Base-by-base conservation (phyloP, 2,329 filamentous ascomycete genomes). In the Aspergillus aculeatus region DNA sequence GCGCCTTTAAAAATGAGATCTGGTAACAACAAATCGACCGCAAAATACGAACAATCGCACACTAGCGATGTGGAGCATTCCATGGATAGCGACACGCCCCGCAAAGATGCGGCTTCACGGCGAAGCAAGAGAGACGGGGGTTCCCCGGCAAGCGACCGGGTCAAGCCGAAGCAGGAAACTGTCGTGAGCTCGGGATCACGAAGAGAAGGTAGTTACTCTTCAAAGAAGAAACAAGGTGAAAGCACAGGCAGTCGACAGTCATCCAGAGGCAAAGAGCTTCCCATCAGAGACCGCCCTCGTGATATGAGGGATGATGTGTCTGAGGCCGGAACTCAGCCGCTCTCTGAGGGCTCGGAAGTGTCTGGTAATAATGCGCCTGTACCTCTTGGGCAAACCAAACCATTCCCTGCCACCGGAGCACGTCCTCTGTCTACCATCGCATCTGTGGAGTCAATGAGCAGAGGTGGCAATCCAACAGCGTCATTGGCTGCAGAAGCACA, bases 381-480 rank as follows among this genome's bases (percentile, higher is more conserved):
- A n/a, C 73, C 76, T 16, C 67, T 80, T 32, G 71, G 73, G 31
- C 73, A 75, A 23, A 78, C 76, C 63, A 76, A 78, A 54, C 75
- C 75, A 9, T 82, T 83, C 63, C 83, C 84, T 3, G 80, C 78
- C 11, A 83, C 80, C 29, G 83, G 83, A n/a, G 78, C 66, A 49
- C 77, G 84, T 64, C 77, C 78, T 60, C 75, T 87, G 2, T 85
- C 84, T 7, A 86, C 84, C 0, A 86, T 86, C 61, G 82, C 78
- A 7, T 86, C 85, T 5, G 80, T 82, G 12, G 83, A 86, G 48
- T 83, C 82, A 1, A 74, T 83, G 59, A 76, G 73, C 31, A 76
- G 76, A 24, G 57, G 63, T 5, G 67, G 58, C 10, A 68, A 71
- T 23, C 59, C 50, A 57, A 60, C 65, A 32, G 52, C 64, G 2